phyloP scores from a whole-genome alignment of 2,329 filamentous ascomycete genomes.

The Fusarium sp. region DNA sequence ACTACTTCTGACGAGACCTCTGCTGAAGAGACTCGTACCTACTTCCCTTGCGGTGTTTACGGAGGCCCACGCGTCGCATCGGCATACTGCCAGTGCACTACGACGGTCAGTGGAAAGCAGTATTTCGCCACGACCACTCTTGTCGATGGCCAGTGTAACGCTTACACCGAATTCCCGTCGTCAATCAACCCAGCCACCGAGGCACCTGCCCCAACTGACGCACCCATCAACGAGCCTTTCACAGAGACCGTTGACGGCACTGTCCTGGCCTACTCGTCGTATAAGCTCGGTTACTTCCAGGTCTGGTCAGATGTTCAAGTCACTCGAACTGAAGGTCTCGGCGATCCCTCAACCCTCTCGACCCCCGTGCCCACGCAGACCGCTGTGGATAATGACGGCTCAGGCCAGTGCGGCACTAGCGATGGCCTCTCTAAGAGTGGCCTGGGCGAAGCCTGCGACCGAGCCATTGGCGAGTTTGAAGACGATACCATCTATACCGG shows the following conservation, averaged over 20 bases:
- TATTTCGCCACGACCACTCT: slow-evolving; percentile 8
- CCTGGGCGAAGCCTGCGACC: slow-evolving; percentile 17
- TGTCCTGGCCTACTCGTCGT: slow-evolving; percentile 17
- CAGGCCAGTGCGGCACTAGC: slow-evolving; percentile 21
- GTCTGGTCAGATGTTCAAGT: background rate
- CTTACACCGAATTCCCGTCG: slow-evolving; percentile 9
- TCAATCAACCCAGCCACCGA: slow-evolving; percentile 6
- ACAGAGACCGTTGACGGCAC: slow-evolving; percentile 20
- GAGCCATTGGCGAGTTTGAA: slow-evolving; percentile 20
- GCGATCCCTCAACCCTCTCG: background rate
- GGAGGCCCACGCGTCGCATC: slow-evolving; percentile 4
- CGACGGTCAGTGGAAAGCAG: slow-evolving; percentile 13
- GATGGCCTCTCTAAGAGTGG: slow-evolving; percentile 22
- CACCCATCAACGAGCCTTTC: slow-evolving; percentile 11
- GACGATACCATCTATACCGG: slow-evolving; percentile 21
- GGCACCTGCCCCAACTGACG: background rate
- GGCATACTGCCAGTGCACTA: slow-evolving; percentile 18
- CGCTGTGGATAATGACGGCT: slow-evolving; percentile 24
- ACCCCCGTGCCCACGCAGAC: slow-evolving; percentile 25
- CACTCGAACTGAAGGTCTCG: background rate
- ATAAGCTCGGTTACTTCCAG: background rate
- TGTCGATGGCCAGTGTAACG: background rate
- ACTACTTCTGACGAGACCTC: background rate
- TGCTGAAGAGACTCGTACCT: background rate
- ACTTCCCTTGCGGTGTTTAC: slow-evolving; percentile 4